Conservation (phyloP, 768 basidiomycete species). For the Boletus tylopilopsis region DNA sequence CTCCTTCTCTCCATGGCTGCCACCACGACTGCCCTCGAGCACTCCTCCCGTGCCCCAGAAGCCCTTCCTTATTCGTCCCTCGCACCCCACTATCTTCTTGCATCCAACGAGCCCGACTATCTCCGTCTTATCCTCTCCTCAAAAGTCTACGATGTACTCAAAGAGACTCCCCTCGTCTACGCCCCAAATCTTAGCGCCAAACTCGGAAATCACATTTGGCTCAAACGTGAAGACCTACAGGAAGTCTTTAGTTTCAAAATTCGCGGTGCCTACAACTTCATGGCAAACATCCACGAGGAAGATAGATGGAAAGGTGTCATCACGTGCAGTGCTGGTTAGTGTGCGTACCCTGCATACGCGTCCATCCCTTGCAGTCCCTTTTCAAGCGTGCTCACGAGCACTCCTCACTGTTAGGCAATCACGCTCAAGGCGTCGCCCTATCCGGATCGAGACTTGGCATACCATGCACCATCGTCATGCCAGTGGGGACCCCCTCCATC, state of each 20-base stretch:
- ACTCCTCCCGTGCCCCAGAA: conserved; percentile 63
- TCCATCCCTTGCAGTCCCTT: no score
- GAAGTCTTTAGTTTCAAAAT: conserved; percentile 99
- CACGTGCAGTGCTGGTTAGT: conserved; percentile 97
- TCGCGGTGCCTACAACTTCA: conserved; percentile 97
- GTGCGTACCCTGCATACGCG: conserved; percentile 39
- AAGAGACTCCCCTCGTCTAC: conserved; percentile 85
- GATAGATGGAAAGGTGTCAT: conserved; percentile 97
- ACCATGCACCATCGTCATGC: conserved; percentile 99
- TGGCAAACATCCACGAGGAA: conserved; percentile 83
- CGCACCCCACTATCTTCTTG: conserved; percentile 57
- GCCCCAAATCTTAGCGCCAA: conserved; percentile 84
- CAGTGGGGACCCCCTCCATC: conserved; percentile 89
- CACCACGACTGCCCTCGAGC: conserved; percentile 57
- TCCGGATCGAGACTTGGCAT: conserved; percentile 85
- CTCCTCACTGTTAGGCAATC: conserved; percentile 65
- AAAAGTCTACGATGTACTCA: conserved; percentile 85
- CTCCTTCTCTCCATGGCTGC: conserved; percentile 13
- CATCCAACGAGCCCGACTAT: conserved; percentile 77
- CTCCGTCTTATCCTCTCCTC: conserved; percentile 84
- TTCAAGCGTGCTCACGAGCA: not conserved
- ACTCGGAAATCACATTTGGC: conserved; percentile 90
- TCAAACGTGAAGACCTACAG: conserved; percentile 96
- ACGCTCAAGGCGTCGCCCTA: conserved; percentile 97
- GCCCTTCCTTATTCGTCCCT: conserved; percentile 67